Evolutionary conservation across 225 moss, liverwort and hornwort genomes (phyloP).

Genomic region (Bryoerythrophyllum caledonicum): DNA sequence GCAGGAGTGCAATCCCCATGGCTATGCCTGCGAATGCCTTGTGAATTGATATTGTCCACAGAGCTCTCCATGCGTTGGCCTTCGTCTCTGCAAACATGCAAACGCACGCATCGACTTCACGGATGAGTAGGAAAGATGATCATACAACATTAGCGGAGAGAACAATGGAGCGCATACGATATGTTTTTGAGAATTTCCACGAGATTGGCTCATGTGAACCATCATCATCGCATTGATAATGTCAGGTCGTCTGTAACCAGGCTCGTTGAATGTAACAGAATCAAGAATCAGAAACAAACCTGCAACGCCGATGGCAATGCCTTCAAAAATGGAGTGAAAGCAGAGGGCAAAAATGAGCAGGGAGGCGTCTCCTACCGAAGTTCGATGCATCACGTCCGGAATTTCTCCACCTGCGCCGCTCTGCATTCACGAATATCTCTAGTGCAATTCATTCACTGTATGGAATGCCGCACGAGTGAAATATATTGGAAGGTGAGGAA

Average conservation of each 20-base stretch:
- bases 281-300: not conserved
- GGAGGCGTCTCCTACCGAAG: slow-evolving; percentile 50
- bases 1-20: slow-evolving; percentile 65
- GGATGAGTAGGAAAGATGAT: not conserved
- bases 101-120: not conserved
- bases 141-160: not conserved
- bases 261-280: not conserved
- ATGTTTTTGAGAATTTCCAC: no score
- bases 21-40: slow-evolving; percentile 62
- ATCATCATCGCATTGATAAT: not conserved
- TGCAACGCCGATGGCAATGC: slow-evolving; percentile 72
- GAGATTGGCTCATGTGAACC: not conserved
- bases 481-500: not conserved
- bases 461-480: not conserved
- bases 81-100: slow-evolving; percentile 39
- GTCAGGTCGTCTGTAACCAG: not conserved
- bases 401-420: slow-evolving; percentile 8
- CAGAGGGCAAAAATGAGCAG: slow-evolving; percentile 70
- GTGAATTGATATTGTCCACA: slow-evolving; percentile 57
- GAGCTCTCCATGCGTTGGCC: slow-evolving; percentile 53
- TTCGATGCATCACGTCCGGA: slow-evolving; percentile 39
- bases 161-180: not conserved
- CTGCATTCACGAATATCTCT: slow-evolving; percentile 19
- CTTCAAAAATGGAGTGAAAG: slow-evolving; percentile 72
- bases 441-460: not conserved